Base-by-base conservation (phyloP, 495 filamentous ascomycete genomes). In the Jackrogersella minutella region DNA sequence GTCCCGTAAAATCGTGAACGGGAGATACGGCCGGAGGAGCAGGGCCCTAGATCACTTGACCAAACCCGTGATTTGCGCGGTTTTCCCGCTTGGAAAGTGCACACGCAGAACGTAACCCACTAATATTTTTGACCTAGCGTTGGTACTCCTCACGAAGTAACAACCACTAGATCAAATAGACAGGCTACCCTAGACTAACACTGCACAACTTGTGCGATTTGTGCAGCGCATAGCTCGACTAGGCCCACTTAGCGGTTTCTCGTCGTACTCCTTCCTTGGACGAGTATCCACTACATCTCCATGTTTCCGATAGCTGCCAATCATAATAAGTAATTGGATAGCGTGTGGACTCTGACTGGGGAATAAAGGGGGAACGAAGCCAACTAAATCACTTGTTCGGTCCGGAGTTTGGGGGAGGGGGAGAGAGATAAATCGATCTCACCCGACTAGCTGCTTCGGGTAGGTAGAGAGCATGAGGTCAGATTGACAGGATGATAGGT, bases 1-100 rank as follows among this genome's bases (percentile, higher is more conserved):
- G 21, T 13, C 36, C 14, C 14, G 11, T 26, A 41, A 47, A 6
- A 65, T 58, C 46, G 54, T 65, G 39, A 46, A 31, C 6, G 22
- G n/a, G 21, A 52, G 21, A 26, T 57, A 34, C 43, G 34, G 52
- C 53, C 17, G 41, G 19, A 43, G 5, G 5, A 3, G 24, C 30
- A 39, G 13, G 57, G 17, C 44, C 34, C 21, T 13, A 31, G 28
- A 53, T 56, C 55, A 41, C 49, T 64, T 57, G 54, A 55, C 39
- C 50, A 44, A 44, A 13, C 66, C 60, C 55, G 47, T 31, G 65
- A 59, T 41, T 64, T 69, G 66, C 60, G 66, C 51, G 36, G 61
- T 69, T 69, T 66, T 66, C 55, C 59, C 55, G 54, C 60, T 64
- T 64, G 19, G 41, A 13, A 40, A 26, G 17, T 49, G 41, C n/a